Base-by-base conservation (phyloP, 176 grass and related monocot genomes). In the Urochloa ruziziensis region DNA sequence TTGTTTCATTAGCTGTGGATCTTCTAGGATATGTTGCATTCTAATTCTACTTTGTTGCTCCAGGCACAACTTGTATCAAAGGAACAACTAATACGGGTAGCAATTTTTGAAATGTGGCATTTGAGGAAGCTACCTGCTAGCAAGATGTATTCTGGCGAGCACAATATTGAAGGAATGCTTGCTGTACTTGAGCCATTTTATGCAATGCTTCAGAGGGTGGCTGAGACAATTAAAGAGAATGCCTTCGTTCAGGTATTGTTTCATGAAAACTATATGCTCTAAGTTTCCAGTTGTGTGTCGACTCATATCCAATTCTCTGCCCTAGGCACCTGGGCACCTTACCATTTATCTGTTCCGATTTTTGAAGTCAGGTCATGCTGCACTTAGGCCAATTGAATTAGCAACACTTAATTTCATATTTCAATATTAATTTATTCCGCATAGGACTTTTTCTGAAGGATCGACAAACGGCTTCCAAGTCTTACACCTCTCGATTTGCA, bases 381-480 rank as follows among this genome's bases (percentile, higher is more conserved):
- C 35, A 23, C 53, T 30, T 80, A 82, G 33, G n/a, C 56, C 32
- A 10, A 44, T 80, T 82, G 28, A 85, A 89, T 84, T 72, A 78
- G 18, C 29, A 52, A 67, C 10, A 6, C 4, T 57, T 78, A 76
- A 9, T 46, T 42, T 72, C 12, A 28, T 23, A 33, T 70, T 24
- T 71, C 4, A 27, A 21, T 70, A 69, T 35, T 3, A n/a, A 76
- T 52, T 75, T 75, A 25, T 81, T 62, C 1, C 28, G 96, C 93
- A 48, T 98, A 93, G 96, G 96, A 98, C 85, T 98, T 98, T 80
- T 98, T 98, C 65, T 90, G 91, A 93, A 95, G 96, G 90, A 98
- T 98, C 1, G 96, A 98, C 83, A 98, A 98, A 88, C 96, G 95
- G 80, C 96, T 98, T 75, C 96, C 96, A 33, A 92, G 96, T 84